Evolutionary conservation across 2,329 filamentous ascomycete genomes (phyloP).

Genomic region (Curvularia eragrostidis): DNA sequence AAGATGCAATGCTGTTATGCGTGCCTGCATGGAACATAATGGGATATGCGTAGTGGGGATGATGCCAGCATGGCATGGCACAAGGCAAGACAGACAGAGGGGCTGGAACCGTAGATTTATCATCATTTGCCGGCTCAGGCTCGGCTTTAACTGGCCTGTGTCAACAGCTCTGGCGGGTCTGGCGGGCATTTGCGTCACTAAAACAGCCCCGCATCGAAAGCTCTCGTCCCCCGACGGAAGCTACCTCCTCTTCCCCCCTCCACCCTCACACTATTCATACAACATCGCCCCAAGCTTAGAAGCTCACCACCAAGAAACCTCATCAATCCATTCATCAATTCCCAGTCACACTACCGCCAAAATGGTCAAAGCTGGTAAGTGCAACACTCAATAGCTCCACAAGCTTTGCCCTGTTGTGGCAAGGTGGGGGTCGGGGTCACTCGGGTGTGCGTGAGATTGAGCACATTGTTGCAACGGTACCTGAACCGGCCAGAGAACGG

Average conservation of each 20-base stretch:
- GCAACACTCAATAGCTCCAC: constrained; percentile 17
- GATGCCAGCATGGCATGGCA: not conserved
- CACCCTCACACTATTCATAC: constrained; percentile 15
- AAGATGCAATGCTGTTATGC: constrained; percentile 5
- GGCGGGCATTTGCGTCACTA: constrained; percentile 42
- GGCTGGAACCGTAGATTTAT: constrained; percentile 34
- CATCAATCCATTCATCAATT: constrained; percentile 20
- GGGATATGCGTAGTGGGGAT: not conserved
- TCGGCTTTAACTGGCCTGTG: constrained; percentile 19
- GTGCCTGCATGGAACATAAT: constrained; percentile 8
- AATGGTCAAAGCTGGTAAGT: constrained; percentile 98
- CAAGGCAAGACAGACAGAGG: constrained; percentile 10
- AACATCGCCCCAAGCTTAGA: constrained; percentile 12
- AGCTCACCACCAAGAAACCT: constrained; percentile 7
- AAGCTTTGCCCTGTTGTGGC: constrained; percentile 32
- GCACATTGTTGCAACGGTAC: constrained; percentile 57
- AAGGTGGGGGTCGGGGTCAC: constrained; percentile 48
- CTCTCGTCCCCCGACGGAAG: constrained; percentile 16
- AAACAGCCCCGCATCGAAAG: constrained; percentile 44
- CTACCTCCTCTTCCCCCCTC: constrained; percentile 6
- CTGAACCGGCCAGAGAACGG: constrained; percentile 5
- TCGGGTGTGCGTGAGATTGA: constrained; percentile 62
- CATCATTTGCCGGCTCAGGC: constrained; percentile 40
- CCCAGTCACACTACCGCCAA: constrained; percentile 63
- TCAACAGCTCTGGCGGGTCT: constrained; percentile 27